Conservation (phyloP, 2,329 filamentous ascomycete genomes). For the Teratosphaeria viscida region DNA sequence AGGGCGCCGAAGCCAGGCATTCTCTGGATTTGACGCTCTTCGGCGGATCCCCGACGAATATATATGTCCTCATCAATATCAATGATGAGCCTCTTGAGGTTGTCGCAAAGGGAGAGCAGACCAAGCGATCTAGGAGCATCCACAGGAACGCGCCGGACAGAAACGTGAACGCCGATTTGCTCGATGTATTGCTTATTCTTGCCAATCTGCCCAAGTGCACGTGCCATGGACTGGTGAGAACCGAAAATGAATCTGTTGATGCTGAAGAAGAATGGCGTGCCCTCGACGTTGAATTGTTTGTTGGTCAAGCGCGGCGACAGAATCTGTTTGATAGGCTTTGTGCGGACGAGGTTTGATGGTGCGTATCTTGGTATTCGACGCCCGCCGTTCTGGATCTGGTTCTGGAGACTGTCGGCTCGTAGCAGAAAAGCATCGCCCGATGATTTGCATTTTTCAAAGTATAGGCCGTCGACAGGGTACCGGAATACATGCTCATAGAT, state of each 20-base stretch:
- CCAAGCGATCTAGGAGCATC: not conserved
- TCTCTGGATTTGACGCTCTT: not conserved
- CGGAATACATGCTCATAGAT: slow-evolving; percentile 4
- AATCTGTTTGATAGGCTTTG: not conserved
- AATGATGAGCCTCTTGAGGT: not conserved
- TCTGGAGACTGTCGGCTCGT: not conserved
- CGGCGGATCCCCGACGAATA: not conserved
- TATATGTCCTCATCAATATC: not conserved
- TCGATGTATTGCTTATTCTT: not conserved
- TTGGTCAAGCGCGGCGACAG: not conserved
- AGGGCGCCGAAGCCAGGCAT: not conserved
- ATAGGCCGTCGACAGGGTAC: not conserved
- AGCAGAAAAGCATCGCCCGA: not conserved
- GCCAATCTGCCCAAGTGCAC: not conserved
- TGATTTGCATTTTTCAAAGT: not conserved
- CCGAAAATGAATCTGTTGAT: not conserved
- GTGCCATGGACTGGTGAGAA: not conserved
- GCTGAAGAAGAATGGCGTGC: not conserved
- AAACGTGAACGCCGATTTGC: not conserved
- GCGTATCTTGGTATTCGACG: not conserved
- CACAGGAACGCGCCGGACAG: not conserved
- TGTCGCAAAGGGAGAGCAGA: not conserved
- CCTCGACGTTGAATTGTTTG: not conserved
- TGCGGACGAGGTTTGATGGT: not conserved
- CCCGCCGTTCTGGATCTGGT: not conserved